Evolutionary conservation across 2,329 filamentous ascomycete genomes (phyloP), one percentile per base, ranked within the genome.

Genomic region (Aspergillus transmontanensis): DNA sequence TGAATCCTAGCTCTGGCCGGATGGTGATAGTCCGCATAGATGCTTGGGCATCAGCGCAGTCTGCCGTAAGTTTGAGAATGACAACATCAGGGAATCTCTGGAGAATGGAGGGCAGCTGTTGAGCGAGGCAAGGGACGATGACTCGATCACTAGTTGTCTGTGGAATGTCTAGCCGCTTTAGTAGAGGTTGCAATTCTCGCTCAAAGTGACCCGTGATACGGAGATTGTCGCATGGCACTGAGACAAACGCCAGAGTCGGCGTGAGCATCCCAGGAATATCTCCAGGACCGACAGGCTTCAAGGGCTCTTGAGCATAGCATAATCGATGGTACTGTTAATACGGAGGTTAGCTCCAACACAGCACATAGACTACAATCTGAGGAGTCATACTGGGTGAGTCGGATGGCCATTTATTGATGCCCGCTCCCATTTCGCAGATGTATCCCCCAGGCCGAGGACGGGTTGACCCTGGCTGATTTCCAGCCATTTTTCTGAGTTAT

Each of bases 11-110:
- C 7, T 71, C 59, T 19, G 70, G 62, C 9, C 66, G 63, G 2
- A 67, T n/a, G 1, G 65, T 65, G 2, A 72, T 34, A 12, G 69
- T 71, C 1, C 69, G 68, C 53, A 71, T 63, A 7, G 70, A 72
- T 14, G 67, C 66, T 23, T 70, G 69, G 1, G 70, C 66, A 39
- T 69, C 63, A 5, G 59, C 68, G 45, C 66, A 65, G 39, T 65
- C 45, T 3, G 30, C 4, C 9, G 66, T 56, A 6, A 56, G 51
- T 11, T 63, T 63, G 2, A 72, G 21, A 14, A 67, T 1, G 28
- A 54, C 41, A 7, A 66, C 63, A 30, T 57, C 51, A 4, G 69
- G 64, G 57, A 71, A 72, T 6, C 46, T 43, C 26, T 56, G 64
- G 4, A 36, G 19, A 21, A 72, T 46, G 3, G 63, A 64, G 28